Conservation (phyloP, 139 green algal species). For the Eudorina sp. region DNA sequence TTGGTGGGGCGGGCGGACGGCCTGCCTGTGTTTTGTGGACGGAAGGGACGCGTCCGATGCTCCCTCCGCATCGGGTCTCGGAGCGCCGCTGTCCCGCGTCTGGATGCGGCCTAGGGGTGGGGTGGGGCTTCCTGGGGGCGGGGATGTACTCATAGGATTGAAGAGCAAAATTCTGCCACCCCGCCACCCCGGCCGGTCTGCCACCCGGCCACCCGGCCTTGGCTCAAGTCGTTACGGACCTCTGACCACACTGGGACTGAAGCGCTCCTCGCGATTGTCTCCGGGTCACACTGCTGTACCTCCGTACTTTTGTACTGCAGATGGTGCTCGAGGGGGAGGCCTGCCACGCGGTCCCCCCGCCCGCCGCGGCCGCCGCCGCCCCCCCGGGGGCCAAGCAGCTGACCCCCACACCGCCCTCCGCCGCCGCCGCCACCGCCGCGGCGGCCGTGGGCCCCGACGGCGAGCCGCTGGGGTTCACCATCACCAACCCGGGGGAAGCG, state of each 20-base stretch:
- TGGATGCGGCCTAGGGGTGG: no score
- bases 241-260: no score
- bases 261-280: no score
- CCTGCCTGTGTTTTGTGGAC: neutral
- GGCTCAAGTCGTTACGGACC: no score
- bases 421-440: constrained; percentile 36
- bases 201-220: no score
- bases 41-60: neutral
- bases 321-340: constrained; percentile 62
- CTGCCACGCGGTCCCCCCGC: constrained; percentile 43
- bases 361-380: constrained; percentile 15
- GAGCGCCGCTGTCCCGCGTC: no score
- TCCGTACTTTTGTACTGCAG: constrained; percentile 44
- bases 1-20: neutral
- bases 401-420: neutral
- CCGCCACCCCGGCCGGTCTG: no score
- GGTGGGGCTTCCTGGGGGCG: no score
- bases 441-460: constrained; percentile 22
- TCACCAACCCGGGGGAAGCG: constrained; percentile 63
- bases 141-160: no score
- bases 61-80: no score
- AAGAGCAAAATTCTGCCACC: no score
- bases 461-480: constrained; percentile 38
- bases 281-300: no score
- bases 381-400: constrained; percentile 16